A percentile compares a stretch with the other conserved stretches of the same genome.
phyloP scores from a whole-genome alignment of 2,329 filamentous ascomycete genomes.

The Fusarium sp. region DNA sequence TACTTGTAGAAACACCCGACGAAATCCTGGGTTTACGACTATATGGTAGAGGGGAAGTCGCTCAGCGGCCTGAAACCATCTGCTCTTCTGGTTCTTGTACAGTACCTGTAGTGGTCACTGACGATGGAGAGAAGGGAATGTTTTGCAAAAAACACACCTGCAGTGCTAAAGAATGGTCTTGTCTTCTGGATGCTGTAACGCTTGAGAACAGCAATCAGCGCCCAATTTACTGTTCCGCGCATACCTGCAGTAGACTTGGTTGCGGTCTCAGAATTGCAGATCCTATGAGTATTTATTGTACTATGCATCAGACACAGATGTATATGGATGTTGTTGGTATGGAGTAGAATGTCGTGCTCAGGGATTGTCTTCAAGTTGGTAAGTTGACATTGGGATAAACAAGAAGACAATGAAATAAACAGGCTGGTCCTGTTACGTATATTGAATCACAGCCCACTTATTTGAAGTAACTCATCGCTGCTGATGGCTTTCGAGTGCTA shows the following conservation, averaged over 20 bases:
- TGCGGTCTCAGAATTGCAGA: slow-evolving; percentile 4
- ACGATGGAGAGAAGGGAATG: slow-evolving; percentile 1
- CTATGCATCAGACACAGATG: neutral
- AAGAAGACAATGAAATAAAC: neutral
- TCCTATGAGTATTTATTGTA: neutral
- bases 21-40: neutral
- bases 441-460: neutral
- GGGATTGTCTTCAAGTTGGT: no score
- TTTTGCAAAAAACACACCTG: slow-evolving; percentile 40
- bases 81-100: slow-evolving; percentile 23
- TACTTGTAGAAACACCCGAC: neutral
- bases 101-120: neutral
- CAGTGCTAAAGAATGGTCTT: slow-evolving; percentile 21
- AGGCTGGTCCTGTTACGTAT: neutral
- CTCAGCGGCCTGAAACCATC: neutral
- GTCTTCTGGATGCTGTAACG: slow-evolving; percentile 20
- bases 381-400: no score
- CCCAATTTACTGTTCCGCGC: slow-evolving; percentile 17
- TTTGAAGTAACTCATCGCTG: neutral
- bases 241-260: slow-evolving; percentile 5
- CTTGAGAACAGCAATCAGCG: neutral
- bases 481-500: neutral
- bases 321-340: neutral
- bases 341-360: neutral
- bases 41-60: neutral